These are phyloP conservation scores for Ajuga chamaepitys DNA, from an alignment of 257 asterid genomes.

Conservation along the genomic window DNA sequence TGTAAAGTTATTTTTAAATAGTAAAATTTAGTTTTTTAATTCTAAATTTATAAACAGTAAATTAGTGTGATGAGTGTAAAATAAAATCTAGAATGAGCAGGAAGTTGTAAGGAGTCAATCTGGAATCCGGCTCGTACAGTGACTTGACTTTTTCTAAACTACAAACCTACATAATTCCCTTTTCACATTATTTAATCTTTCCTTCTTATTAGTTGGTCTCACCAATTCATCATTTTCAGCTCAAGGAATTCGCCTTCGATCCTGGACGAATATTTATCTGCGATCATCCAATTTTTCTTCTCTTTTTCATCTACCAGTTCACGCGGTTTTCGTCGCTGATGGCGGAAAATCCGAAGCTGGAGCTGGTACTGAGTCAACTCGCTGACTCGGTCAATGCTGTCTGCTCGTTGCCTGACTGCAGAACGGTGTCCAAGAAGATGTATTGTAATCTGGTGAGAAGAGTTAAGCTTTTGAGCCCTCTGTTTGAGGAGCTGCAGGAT, in stretches of 20 bases:
- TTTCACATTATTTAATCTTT: neutral
- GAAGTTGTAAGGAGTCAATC: too few relatives aligned
- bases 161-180: slow-evolving; percentile 1
- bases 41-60: too few relatives aligned
- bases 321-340: slow-evolving; percentile 30
- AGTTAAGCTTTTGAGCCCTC: slow-evolving; percentile 82
- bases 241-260: neutral
- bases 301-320: neutral
- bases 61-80: too few relatives aligned
- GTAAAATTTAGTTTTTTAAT: too few relatives aligned
- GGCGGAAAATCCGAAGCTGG: slow-evolving; percentile 41
- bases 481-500: slow-evolving; percentile 79
- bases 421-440: slow-evolving; percentile 60
- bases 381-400: slow-evolving; percentile 44
- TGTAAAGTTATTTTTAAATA: too few relatives aligned
- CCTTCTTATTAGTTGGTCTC: neutral
- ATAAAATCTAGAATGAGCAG: too few relatives aligned
- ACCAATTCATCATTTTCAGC: neutral
- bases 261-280: neutral
- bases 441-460: slow-evolving; percentile 72
- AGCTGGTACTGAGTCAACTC: slow-evolving; percentile 50
- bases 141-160: slow-evolving; percentile 21
- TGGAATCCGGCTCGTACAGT: neutral
- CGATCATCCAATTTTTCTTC: neutral
- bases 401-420: slow-evolving; percentile 69